These are phyloP conservation scores for Bolboschoenus planiculmis DNA, from an alignment of 176 grass and related monocot species.

Conservation along the genomic window DNA sequence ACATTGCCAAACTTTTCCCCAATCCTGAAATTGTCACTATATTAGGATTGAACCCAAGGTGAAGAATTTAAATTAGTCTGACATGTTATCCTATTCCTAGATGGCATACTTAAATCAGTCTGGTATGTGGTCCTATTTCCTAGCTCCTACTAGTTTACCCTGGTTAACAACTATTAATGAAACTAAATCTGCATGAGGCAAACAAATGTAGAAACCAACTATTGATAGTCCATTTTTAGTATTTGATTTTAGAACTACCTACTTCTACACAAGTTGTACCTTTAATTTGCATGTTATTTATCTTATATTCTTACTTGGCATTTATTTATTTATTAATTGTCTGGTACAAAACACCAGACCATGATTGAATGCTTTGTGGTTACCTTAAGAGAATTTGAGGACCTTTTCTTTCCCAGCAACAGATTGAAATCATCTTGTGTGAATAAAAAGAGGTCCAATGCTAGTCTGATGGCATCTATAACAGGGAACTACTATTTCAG, in stretches of 20 bases:
- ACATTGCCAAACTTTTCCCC: background rate
- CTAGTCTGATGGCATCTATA: background rate
- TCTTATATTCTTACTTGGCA: background rate
- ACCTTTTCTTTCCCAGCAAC: background rate
- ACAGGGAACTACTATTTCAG: background rate
- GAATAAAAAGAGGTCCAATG: background rate
- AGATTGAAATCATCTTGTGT: background rate
- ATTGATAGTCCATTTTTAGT: background rate
- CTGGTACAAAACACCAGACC: background rate
- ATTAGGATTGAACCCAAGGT: background rate
- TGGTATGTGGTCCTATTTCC: background rate
- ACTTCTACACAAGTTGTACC: background rate
- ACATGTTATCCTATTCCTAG: background rate
- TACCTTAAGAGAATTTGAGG: background rate
- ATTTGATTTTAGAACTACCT: background rate
- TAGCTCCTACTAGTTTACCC: background rate
- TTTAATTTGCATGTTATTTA: background rate
- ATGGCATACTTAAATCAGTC: background rate
- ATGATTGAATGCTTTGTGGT: background rate
- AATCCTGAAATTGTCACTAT: background rate
- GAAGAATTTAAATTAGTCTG: background rate
- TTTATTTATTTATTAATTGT: background rate
- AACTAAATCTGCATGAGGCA: background rate
- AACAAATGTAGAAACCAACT: background rate
- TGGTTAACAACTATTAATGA: background rate